Base-by-base conservation (phyloP, 352 stramenopile genomes). In the Phytophthora tubulina region DNA sequence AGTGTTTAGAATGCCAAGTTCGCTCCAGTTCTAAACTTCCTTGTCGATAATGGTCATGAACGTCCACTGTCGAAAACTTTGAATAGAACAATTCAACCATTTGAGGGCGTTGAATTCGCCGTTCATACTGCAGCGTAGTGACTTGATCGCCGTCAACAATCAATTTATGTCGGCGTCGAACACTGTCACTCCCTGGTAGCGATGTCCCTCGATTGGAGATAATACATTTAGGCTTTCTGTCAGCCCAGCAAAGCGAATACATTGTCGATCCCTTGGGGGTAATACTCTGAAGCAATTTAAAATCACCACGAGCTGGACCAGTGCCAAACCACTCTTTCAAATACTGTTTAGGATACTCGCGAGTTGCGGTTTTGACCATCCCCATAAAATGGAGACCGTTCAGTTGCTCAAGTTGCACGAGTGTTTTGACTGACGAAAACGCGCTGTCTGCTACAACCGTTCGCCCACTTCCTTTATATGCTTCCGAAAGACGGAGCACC, bases 371-470 rank as follows among this genome's bases (percentile, higher is more conserved):
- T 17, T 56, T 56, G 6, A 56, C 49, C 3, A 56, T 56, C 13
- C 49, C 49, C 31, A 56, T 56, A n/a, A 56, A 56, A 9, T 13
- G 21, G 8, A 56, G 14, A 15, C 13, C 49, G 4, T 6, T 9
- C 27, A 11, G 32, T n/a, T 30, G 2, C 7, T 58, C 51, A 3
- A 58, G 14, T 33, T 58, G 51, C 32, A 33, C 4, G 6, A 58
- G n/a, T 15, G 32, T 58, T 17, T 58, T 58, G 6, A 58, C 51
- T 10, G 51, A 58, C 6, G 33, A 5, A 45, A 58, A 45, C 15
- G 51, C 51, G 33, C 33, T 46, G 17, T 58, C 33, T 7, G 51
- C 31, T 32, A 32, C 33, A 31, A 46, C 17, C 0, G 51, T 58
- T 31, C 51, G 33, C n/a, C 33, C 33, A 9, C 15, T 46, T 14